A percentile compares a stretch with the other conserved stretches of the same genome.
These are phyloP conservation scores for Bidens hawaiensis DNA, from an alignment of 140 eudicot genomes.

Conservation along the genomic window DNA sequence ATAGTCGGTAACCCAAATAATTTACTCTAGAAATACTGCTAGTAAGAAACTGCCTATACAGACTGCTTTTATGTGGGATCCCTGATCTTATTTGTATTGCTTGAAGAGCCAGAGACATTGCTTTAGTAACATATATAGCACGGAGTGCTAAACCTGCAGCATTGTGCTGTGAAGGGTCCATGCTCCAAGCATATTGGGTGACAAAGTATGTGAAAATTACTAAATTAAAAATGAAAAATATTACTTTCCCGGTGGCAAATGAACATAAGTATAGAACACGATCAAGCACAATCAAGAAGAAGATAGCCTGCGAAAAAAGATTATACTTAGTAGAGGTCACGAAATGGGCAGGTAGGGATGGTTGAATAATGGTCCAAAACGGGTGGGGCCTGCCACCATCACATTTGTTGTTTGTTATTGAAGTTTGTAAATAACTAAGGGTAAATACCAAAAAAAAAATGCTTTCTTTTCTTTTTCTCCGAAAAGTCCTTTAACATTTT, in stretches of 20 bases:
- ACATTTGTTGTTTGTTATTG: neutral
- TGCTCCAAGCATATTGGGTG: constrained; percentile 89
- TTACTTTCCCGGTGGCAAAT: constrained; percentile 87
- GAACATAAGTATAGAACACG: constrained; percentile 95
- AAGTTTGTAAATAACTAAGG: constrained; percentile 1
- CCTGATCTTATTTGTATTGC: constrained; percentile 91
- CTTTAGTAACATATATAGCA: constrained; percentile 85
- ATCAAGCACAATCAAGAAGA: constrained; percentile 95
- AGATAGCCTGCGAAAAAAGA: constrained; percentile 70
- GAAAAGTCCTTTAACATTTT: too few relatives aligned
- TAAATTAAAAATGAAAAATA: constrained; percentile 83
- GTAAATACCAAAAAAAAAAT: too few relatives aligned
- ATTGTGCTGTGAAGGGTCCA: constrained; percentile 63
- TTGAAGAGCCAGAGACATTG: constrained; percentile 82
- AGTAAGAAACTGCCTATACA: constrained; percentile 93
- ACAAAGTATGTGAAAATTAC: constrained; percentile 73
- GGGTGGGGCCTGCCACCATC: neutral
- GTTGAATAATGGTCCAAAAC: constrained; percentile 2
- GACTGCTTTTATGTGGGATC: constrained; percentile 89
- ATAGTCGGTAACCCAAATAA: constrained; percentile 83
- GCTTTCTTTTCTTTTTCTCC: too few relatives aligned
- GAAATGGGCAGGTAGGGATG: neutral
- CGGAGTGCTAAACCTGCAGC: constrained; percentile 86
- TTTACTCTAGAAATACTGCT: constrained; percentile 79
- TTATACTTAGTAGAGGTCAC: neutral